A percentile compares a stretch with the other conserved stretches of the same genome.
phyloP scores from a whole-genome alignment of 495 filamentous ascomycete genomes.

The Neurospora sp. region DNA sequence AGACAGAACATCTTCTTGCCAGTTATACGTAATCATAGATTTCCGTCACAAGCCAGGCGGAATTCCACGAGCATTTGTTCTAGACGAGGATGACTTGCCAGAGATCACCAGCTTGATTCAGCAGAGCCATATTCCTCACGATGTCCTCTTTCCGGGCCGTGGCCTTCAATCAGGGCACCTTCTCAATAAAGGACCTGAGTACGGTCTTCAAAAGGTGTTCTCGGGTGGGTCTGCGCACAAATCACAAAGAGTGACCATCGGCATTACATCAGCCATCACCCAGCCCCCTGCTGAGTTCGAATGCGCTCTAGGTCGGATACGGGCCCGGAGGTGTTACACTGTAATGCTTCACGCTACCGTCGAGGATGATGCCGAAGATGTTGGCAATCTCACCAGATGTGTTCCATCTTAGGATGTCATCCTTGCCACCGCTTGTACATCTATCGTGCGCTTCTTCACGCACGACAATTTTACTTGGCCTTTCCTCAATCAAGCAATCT shows the following conservation, averaged over 20 bases:
- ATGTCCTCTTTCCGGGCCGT: not conserved
- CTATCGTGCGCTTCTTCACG: too few species aligned
- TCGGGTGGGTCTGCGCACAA: not conserved
- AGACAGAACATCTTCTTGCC: too few species aligned
- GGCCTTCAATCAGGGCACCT: not conserved
- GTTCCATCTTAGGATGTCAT: too few species aligned
- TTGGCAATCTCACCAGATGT: too few species aligned
- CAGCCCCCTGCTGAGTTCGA: not conserved
- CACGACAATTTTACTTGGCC: too few species aligned
- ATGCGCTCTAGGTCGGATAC: too few species aligned
- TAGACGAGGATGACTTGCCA: not conserved
- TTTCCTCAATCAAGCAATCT: too few species aligned
- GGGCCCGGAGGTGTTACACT: too few species aligned
- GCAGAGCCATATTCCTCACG: not conserved
- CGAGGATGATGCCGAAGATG: not conserved
- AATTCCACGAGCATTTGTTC: not conserved
- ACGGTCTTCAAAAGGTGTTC: not conserved
- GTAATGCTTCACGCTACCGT: not conserved
- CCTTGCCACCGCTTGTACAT: too few species aligned
- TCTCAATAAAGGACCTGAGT: not conserved
- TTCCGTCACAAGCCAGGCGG: not conserved
- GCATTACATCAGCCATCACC: not conserved
- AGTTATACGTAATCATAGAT: not conserved
- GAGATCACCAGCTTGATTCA: not conserved
- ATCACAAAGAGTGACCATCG: not conserved